Percentiles rank a stretch among this genome's conserved stretches.
phyloP scores from a whole-genome alignment of 805 yeast genomes.

The Candida takata region DNA sequence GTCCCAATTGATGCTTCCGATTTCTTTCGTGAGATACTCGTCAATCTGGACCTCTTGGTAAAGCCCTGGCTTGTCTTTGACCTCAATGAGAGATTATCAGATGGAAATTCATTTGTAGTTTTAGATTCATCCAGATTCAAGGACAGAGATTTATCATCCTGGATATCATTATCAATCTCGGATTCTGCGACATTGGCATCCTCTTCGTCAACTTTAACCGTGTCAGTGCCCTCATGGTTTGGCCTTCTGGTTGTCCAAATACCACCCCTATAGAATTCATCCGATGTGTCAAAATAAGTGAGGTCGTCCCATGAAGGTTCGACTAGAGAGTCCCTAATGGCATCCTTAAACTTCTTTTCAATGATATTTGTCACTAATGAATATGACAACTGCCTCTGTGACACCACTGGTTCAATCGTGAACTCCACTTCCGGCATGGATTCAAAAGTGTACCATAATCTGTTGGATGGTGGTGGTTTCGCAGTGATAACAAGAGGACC shows the following conservation, averaged over 20 bases:
- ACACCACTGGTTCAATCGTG: conserved; percentile 84
- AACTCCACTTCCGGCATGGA: conserved; percentile 69
- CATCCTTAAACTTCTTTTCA: conserved; percentile 70
- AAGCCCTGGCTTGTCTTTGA: conserved; percentile 5
- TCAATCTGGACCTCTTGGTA: conserved; percentile 6
- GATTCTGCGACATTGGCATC: neutral
- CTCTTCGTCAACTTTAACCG: conserved; percentile 3
- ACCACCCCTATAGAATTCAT: conserved; percentile 84
- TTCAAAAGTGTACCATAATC: conserved; percentile 88
- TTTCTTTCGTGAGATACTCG: conserved; percentile 10
- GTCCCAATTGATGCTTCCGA: conserved; percentile 19
- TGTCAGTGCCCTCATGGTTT: conserved; percentile 5
- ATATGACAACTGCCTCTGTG: conserved; percentile 74
- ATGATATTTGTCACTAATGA: conserved; percentile 74
- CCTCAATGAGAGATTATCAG: conserved; percentile 13
- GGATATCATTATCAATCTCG: conserved; percentile 1
- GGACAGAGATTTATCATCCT: neutral
- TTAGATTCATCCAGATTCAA: neutral
- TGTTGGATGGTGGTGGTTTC: conserved; percentile 85
- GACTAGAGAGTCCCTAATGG: conserved; percentile 73
- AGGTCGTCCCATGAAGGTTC: conserved; percentile 87
- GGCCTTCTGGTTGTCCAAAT: conserved; percentile 61
- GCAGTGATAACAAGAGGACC: conserved; percentile 67
- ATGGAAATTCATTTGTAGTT: too few relatives aligned
- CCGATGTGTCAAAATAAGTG: conserved; percentile 54